These are phyloP conservation scores for Aureobasidium pullulans DNA, from an alignment of 2,329 filamentous ascomycete species.

Conservation along the genomic window DNA sequence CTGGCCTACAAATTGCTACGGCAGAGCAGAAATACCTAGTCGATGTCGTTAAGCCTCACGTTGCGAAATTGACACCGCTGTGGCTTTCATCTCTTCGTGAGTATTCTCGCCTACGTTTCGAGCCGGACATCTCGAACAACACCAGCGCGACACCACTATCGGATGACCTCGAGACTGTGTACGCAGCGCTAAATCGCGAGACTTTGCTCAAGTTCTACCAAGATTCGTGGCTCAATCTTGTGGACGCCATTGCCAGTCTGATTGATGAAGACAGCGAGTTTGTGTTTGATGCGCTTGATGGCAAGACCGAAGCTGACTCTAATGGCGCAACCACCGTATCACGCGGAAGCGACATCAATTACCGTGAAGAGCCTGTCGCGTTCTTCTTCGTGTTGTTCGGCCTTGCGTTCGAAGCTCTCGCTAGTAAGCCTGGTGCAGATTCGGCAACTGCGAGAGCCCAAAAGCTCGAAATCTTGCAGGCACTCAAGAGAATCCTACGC, in stretches of 20 bases:
- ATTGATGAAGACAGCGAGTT: constrained; percentile 98
- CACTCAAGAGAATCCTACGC: constrained; percentile 88
- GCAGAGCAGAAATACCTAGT: constrained; percentile 83
- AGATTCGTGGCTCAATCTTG: constrained; percentile 90
- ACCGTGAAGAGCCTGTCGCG: constrained; percentile 92
- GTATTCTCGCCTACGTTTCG: constrained; percentile 86
- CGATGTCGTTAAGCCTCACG: constrained; percentile 82
- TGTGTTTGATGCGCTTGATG: constrained; percentile 92
- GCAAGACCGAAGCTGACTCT: constrained; percentile 49
- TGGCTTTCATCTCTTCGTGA: constrained; percentile 92
- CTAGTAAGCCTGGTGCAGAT: constrained; percentile 61
- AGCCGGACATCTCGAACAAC: constrained; percentile 92
- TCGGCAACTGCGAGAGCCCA: constrained; percentile 26
- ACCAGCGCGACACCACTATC: constrained; percentile 63
- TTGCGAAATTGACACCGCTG: constrained; percentile 79
- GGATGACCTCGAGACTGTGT: constrained; percentile 85
- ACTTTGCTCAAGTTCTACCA: constrained; percentile 94
- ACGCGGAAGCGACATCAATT: constrained; percentile 69
- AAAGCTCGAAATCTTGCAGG: constrained; percentile 72
- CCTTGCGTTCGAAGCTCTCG: constrained; percentile 90
- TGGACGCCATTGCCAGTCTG: constrained; percentile 92
- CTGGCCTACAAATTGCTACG: constrained; percentile 91
- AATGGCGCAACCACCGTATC: constrained; percentile 13
- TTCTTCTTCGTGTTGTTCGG: constrained; percentile 99
- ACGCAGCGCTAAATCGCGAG: constrained; percentile 88